Base-by-base conservation (phyloP, 768 basidiomycete species). In the Boletellus emodensis region DNA sequence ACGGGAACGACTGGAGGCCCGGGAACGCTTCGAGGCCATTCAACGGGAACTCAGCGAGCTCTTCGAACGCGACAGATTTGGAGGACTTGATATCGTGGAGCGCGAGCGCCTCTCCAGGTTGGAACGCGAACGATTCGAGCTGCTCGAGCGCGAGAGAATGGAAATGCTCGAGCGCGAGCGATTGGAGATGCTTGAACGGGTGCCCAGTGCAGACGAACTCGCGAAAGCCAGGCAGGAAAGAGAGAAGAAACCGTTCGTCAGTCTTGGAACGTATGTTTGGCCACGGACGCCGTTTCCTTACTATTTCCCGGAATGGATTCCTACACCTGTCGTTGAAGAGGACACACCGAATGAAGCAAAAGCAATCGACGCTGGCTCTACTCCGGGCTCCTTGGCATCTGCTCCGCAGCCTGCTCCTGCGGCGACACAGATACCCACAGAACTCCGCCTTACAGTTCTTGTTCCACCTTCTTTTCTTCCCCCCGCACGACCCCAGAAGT, bases 391-490 rank as follows among this genome's bases (percentile, higher is more conserved):
- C 60, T 71, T 51, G 64, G 64, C 11, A 22, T 51, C 51, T 1
- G 45, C 39, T 40, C 42, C 47, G 4, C 63, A 48, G 40, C 34
- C 48, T 40, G 37, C 40, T 10, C 35, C 55, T 22, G 40, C 57
- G n/a, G 17, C 28, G 14, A 46, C 50, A 20, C 61, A 55, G 38
- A 53, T 55, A 33, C 63, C 61, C 6, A 65, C 69, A 2, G 69
- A 70, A 43, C 56, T 70, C 17, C 65, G 67, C 10, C 65, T 78
- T 26, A 79, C 81, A 1, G 71, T 87, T 46, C 66, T 84, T 60
- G 75, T 89, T 51, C 84, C 87, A 0, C 69, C 72, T 20, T 74
- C 76, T 2, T 78, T 79, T 58, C 72, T 88, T 18, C 86, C 85
- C 0, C 67, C 73, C 13, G 68, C 75, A 41, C 75, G 78, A 45